Evolutionary conservation across 306 rosid genomes (phyloP), one percentile per base, ranked within the genome.

Genomic region (Lathyrus tuberosus): DNA sequence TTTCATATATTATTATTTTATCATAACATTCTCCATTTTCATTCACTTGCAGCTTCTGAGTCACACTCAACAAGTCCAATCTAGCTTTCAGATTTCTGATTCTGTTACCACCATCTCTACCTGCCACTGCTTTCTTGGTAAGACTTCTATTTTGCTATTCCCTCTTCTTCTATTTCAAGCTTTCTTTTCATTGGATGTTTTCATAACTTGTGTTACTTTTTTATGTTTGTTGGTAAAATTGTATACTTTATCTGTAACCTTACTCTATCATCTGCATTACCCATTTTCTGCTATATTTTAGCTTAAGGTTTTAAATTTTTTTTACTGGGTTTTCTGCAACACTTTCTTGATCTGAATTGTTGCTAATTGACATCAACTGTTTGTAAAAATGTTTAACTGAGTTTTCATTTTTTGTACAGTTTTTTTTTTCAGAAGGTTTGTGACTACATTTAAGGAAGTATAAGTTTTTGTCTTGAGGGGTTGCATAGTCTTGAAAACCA

Each of bases 241-340:
- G 65, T 70, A 46, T 58, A 2, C 61, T 61, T 17, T 38, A 71
- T 78, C 46, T 42, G 10, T 38, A 4, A 61, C 14, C 47, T 22
- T 18, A 44, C 65, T 65, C 76, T 73, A 10, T 70, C 22, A 68
- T 57, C 81, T 67, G 76, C 96, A 81, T 80, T 87, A 63, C 46
- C 66, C 4, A 24, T 60, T 66, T 70, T 76, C 60, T 74, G 41
- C 62, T 70, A 14, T 44, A 20, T 73, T 66, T 78, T 62, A 70
- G 81, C 78, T 52, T 83, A 47, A 24, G 63, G 47, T 33, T 62
- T 6, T 47, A 30, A 30, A 49, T 4, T 20, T 65, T 43, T 66
- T 20, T 62, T 6, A 13, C 46, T 60, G 44, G 65, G 37, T 73
- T 67, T 56, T 59, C 28, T 65, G 51, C 28, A 60, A 3, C 4